Evolutionary conservation across 331 rosid species (phyloP), one percentile per base, ranked within the genome.

Genomic region (Rhamnella rubrinervis): DNA sequence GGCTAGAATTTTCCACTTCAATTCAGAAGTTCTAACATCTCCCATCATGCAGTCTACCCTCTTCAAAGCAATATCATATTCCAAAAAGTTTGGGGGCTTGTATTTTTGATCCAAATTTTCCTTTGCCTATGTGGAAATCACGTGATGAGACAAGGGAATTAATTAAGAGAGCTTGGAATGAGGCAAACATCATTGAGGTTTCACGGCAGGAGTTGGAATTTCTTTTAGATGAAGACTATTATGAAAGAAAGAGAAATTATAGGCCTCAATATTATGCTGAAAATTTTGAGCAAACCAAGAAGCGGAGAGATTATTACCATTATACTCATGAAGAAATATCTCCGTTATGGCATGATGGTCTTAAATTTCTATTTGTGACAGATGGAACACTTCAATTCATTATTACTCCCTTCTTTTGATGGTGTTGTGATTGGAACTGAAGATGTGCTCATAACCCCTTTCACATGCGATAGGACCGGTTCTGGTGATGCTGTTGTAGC

Each of bases 401-500:
- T 86, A 87, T 71, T 95, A 95, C 67, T 66, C 93, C 68, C 97
- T 71, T 64, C 76, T 2, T 91, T 87, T 52, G 85, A 95, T 31
- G 96, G 97, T 8, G 81, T 74, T 59, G 96, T 89, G 70, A 70
- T 89, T 46, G 97, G 97, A 58, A 95, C 96, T 1, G 99, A 95
- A 78, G 97, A 95, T 72, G 99, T 91, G 39, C 96, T 95, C 63
- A 80, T 95, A 77, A 91, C 97, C 44, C 99, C 99, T 1, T 89
- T 75, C 81, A 95, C 99, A 3, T 95, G 96, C 19, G 99, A 91
- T 72, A 84, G 99, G 67, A 95, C 96, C 12, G 97, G 97, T 18
- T 91, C 99, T 3, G 96, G 99, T 3, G 99, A 95, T 57, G 99
- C 99, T 1, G 75, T 95, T 59, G 99, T 95, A 59, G 99, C 97